Evolutionary conservation across 192 early-diverging fungal species (phyloP), one percentile per base, ranked within the genome.

Genomic region (Backusella tuberculispora): DNA sequence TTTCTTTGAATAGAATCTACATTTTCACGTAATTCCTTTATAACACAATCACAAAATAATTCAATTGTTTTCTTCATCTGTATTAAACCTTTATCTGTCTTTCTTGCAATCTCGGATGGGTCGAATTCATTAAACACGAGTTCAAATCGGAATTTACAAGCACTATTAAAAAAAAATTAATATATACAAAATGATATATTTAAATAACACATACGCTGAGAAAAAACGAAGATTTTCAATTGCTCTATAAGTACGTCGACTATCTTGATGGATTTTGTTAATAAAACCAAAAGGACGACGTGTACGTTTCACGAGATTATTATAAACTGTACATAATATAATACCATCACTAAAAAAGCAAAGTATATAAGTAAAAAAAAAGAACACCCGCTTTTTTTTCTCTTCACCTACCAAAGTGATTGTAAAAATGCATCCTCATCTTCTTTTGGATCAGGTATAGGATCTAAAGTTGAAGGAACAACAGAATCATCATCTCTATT

Each of bases 221-320:
- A 89, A 85, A 69, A 89, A 89, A 17, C 83, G 76, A 46, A 87
- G 78, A 77, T 89, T 89, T 67, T 89, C 88, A 7, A 84, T 86
- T 5, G 82, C 83, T 60, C 88, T 79, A 77, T 87, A 89, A 12
- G 86, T 85, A 8, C 88, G 74, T 26, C 68, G 71, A 15, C 85
- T 87, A 71, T 87, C 83, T 3, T 84, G 79, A 53, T 89, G 85
- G 13, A 85, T 79, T 66, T 89, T 89, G 69, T 82, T 83, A 24
- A 89, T 87, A n/a, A 85, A 64, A 9, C 88, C 88, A 76, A 89
- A 89, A 1, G 86, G 86, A 50, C 86, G 81, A 56, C 81, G 78
- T 12, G 86, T 86, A 46, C 83, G 79, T 38, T 81, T 78, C 42
- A 86, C 80, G n/a, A 89, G 75, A 4, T 77, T 76, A 73, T 87